These are phyloP conservation scores for Stylosanthes scabra DNA, from an alignment of 331 rosid genomes.

Conservation along the genomic window DNA sequence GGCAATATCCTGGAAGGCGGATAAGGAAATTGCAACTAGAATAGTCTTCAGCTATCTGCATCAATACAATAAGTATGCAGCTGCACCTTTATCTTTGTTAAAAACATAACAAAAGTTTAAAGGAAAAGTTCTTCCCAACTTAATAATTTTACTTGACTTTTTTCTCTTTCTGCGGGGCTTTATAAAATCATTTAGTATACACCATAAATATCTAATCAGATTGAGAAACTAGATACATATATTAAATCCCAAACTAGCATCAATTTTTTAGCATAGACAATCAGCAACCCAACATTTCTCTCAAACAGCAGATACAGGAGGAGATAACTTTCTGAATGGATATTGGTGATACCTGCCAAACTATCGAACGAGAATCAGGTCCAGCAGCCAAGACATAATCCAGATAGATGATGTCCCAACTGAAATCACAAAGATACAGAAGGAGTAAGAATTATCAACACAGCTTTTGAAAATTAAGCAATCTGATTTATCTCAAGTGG, in stretches of 20 bases:
- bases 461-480: not conserved
- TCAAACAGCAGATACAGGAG: conserved; percentile 6
- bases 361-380: conserved; percentile 82
- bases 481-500: conserved; percentile 17
- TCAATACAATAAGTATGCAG: conserved; percentile 14
- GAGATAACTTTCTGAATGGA: conserved; percentile 30
- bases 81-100: conserved; percentile 19
- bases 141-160: conserved; percentile 8
- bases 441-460: conserved; percentile 11
- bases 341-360: conserved; percentile 79
- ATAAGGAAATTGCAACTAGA: conserved; percentile 93
- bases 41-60: conserved; percentile 96
- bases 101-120: conserved; percentile 26
- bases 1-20: conserved; percentile 99
- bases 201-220: conserved; percentile 6
- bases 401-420: conserved; percentile 99
- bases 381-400: conserved; percentile 99
- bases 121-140: not conserved
- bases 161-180: not conserved
- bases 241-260: conserved; percentile 9
- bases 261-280: conserved; percentile 20
- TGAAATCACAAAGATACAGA: conserved; percentile 47
- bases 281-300: not conserved
- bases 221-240: not conserved
- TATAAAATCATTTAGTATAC: not conserved